Base-by-base conservation (phyloP, 345 rosid species). In the Linum usitatissimum region DNA sequence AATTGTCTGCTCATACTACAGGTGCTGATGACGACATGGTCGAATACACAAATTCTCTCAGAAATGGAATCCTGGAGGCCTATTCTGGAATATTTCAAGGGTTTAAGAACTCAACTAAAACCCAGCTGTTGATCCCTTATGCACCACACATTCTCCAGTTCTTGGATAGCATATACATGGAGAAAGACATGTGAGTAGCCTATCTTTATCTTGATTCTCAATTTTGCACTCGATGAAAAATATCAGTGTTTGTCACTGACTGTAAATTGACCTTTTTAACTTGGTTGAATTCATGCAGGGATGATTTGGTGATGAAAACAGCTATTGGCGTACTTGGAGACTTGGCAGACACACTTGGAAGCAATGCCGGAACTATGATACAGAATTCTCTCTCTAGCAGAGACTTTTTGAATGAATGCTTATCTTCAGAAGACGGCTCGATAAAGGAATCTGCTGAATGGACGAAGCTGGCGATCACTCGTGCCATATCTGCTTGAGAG, bases 311-410 rank as follows among this genome's bases (percentile, higher is more conserved):
- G 63, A 83, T 83, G 86, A 86, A 81, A 77, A 80, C 92, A 54
- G 87, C 92, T 21, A 81, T 86, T 38, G 92, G 92, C 36, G 87
- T 86, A 18, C 82, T 86, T 57, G 92, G 92, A 31, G 92, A 86
- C 79, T 76, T 83, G 67, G 92, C 92, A 15, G 92, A 86, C 71
- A 86, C 92, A 57, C 75, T 86, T 73, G 92, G 92, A 76, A 81
- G 80, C 63, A 78, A 80, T 69, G 92, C 83, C 65, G 83, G 87
- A 60, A 72, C 89, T 71, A 74, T 86, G 81, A 86, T 86, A 67
- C 89, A 80, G 75, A 84, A 83, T 57, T 86, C 89, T 68, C 78
- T 71, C 65, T 80, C 92, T 57, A 76, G 82, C 73, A 86, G 80
- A 77, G 92, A 83, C 64, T 86, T 86, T 69, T 80, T 86, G 67